These are phyloP conservation scores for Podila horticola DNA, from an alignment of 192 early-diverging fungal species.

Conservation along the genomic window DNA sequence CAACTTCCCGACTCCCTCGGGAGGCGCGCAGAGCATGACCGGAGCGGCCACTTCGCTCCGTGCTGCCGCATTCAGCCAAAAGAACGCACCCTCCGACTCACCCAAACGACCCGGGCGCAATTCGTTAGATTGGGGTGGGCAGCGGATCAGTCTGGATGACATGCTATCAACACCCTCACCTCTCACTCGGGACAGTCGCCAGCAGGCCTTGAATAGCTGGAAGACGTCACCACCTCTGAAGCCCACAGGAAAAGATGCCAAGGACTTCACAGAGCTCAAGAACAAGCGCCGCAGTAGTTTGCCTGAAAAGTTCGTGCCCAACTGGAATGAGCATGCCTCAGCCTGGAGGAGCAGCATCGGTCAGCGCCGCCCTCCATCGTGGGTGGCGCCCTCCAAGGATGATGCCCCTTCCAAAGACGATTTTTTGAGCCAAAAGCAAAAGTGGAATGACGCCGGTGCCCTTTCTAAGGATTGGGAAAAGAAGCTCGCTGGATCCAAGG, in stretches of 20 bases:
- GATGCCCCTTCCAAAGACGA: not conserved
- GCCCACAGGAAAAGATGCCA: not conserved
- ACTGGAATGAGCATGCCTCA: constrained; percentile 40
- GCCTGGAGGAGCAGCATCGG: constrained; percentile 46
- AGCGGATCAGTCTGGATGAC: constrained; percentile 43
- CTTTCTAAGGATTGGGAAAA: not conserved
- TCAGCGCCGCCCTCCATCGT: constrained; percentile 33
- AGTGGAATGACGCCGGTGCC: not conserved
- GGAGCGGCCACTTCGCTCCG: constrained; percentile 26
- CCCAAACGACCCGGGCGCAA: not conserved
- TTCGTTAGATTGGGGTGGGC: constrained; percentile 17
- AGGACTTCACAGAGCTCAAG: constrained; percentile 27
- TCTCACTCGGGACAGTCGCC: constrained; percentile 1
- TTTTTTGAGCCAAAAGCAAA: constrained; percentile 3
- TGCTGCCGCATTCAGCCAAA: constrained; percentile 16
- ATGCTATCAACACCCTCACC: constrained; percentile 15
- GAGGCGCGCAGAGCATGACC: constrained; percentile 20
- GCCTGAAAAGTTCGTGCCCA: constrained; percentile 45
- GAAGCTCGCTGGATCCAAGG: not conserved
- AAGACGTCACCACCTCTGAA: constrained; percentile 26
- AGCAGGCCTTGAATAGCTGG: constrained; percentile 44
- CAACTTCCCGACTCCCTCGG: not conserved
- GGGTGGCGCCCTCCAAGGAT: constrained; percentile 23
- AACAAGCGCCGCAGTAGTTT: constrained; percentile 50
- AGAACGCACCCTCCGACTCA: not conserved